Base-by-base conservation (phyloP, 2,329 filamentous ascomycete genomes). In the Diaporthe sp. region DNA sequence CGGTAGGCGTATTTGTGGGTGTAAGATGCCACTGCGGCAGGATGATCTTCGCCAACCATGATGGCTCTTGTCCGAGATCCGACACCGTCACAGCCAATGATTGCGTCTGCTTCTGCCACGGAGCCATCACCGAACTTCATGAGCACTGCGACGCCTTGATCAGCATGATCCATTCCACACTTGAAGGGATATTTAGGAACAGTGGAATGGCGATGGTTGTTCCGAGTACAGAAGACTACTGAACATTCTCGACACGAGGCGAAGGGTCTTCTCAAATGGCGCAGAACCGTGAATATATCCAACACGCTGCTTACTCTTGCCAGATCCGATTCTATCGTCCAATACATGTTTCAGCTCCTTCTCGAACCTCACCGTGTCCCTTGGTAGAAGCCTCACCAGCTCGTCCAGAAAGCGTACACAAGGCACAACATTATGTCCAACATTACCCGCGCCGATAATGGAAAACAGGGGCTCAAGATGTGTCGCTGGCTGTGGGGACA, bases 11-110 rank as follows among this genome's bases (percentile, higher is more conserved):
- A 90, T 78, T 90, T 90, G 39, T 88, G 86, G 0, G 86, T 88
- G 78, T 91, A 93, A 1, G 79, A 80, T 31, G 81, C 86, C 80
- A n/a, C 90, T 77, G 75, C 86, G 71, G 44, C 86, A 77, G 71
- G 85, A 80, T 65, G 84, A 78, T 80, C 77, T 42, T 83, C 78
- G 1, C 87, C 88, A 0, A 92, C 82, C 9, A 93, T 81, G 2
- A 90, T 80, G 37, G 87, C 82, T 22, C 92, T 84, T 3, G 88
- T 87, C 39, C 85, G 84, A 2, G 87, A 89, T 80, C 92, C 92
- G 79, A 93, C 90, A 0, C 91, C 91, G 80, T 93, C 91, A 78
- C 90, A 91, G 1, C 89, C 90, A 55, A 92, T 82, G 0, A 90
- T 79, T 10, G 79, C 80, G 65, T 83, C 82, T 7, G 81, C 82